phyloP scores from a whole-genome alignment of 75 land plant species.

The Ceratopteris richardii region DNA sequence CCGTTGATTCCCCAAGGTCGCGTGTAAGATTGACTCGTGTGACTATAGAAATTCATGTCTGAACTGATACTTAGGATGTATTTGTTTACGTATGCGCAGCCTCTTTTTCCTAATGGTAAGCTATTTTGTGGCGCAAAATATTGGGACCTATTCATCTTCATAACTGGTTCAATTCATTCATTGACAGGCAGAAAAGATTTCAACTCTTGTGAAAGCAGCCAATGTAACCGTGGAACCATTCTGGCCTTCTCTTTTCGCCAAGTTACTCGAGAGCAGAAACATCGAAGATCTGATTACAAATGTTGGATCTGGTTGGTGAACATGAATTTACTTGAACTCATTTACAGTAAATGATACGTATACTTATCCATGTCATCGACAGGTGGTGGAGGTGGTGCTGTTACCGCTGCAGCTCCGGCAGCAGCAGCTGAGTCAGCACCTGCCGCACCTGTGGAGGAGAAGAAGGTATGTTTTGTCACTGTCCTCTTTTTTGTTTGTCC shows the following conservation, averaged over 20 bases:
- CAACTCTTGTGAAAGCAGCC: slow-evolving; percentile 43
- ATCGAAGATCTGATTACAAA: slow-evolving; percentile 41
- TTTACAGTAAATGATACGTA: not conserved
- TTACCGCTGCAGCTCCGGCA: slow-evolving; percentile 23
- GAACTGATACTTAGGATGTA: not conserved
- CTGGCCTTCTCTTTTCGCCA: slow-evolving; percentile 45
- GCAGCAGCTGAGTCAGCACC: slow-evolving; percentile 27
- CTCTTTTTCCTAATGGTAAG: not conserved
- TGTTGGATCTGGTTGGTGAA: slow-evolving; percentile 26
- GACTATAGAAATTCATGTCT: not conserved
- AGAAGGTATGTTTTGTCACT: slow-evolving; percentile 27
- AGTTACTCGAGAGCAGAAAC: slow-evolving; percentile 45
- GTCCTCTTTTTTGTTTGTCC: too few relatives aligned
- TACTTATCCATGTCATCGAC: not conserved
- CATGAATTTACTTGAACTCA: not conserved
- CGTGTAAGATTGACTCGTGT: too few relatives aligned
- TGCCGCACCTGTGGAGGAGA: slow-evolving; percentile 33
- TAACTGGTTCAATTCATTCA: not conserved
- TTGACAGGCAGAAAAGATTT: slow-evolving; percentile 46
- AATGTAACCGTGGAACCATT: slow-evolving; percentile 35
- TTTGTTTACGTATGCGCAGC: not conserved
- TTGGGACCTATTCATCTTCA: not conserved
- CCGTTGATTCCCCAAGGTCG: too few relatives aligned
- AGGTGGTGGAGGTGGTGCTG: slow-evolving; percentile 37
- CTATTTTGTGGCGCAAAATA: not conserved